Conservation (phyloP, 2,329 filamentous ascomycete species). For the Cladosporium austrohemisphaericum region DNA sequence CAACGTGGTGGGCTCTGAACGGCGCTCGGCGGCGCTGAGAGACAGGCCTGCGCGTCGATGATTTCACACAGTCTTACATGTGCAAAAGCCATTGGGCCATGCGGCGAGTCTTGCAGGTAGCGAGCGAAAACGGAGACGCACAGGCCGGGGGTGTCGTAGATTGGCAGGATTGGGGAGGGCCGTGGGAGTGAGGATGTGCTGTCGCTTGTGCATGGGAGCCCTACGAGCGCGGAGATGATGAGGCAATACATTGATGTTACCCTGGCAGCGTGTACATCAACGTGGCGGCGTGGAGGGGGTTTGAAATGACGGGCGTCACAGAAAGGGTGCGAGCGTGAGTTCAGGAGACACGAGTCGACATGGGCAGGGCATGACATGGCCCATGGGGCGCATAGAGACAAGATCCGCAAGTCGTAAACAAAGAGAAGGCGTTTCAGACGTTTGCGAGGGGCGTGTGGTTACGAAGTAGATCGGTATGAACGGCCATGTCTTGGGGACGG, state of each 20-base stretch:
- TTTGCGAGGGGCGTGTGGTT: conserved; percentile 10
- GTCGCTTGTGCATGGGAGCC: conserved; percentile 3
- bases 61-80: conserved; percentile 7
- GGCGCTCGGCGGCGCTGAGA: conserved; percentile 10
- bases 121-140: conserved; percentile 2
- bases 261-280: background rate
- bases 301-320: conserved; percentile 10
- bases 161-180: background rate
- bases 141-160: conserved; percentile 3
- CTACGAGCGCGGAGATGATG: background rate
- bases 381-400: conserved; percentile 5
- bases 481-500: background rate
- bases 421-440: conserved; percentile 6
- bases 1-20: conserved; percentile 14
- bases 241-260: conserved; percentile 8
- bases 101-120: background rate
- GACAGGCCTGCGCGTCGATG: conserved; percentile 15
- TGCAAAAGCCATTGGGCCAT: conserved; percentile 1
- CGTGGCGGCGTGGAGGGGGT: background rate
- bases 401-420: conserved; percentile 8
- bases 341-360: background rate
- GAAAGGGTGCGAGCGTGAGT: background rate
- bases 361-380: conserved; percentile 1
- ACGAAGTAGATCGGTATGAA: conserved; percentile 5
- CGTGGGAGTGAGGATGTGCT: background rate